Evolutionary conservation across 192 early-diverging fungal genomes (phyloP).

Genomic region (Anaeromyces robustus): DNA sequence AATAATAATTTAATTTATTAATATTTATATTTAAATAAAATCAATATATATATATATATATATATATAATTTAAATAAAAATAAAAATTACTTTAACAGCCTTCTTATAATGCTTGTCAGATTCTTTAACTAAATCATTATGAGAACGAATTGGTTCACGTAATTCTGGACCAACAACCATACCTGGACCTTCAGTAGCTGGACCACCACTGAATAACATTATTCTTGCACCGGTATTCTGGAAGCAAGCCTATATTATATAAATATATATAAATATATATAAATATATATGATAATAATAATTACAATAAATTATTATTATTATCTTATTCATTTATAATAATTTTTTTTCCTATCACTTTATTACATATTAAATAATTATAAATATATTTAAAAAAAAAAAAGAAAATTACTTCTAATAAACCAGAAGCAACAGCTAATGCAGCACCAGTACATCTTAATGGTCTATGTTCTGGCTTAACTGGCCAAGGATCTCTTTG

Average conservation of each 20-base stretch:
- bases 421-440: constrained; percentile 81
- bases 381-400: neutral
- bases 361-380: too few relatives aligned
- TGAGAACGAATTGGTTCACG: constrained; percentile 93
- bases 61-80: too few relatives aligned
- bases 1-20: neutral
- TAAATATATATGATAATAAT: too few relatives aligned
- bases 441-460: constrained; percentile 89
- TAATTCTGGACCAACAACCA: constrained; percentile 83
- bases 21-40: neutral
- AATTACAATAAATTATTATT: too few relatives aligned
- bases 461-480: constrained; percentile 68
- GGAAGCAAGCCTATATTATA: constrained; percentile 52
- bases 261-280: neutral
- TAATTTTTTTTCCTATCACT: too few relatives aligned
- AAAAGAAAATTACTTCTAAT: constrained; percentile 43
- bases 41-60: neutral
- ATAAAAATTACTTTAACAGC: constrained; percentile 53
- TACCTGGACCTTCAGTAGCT: constrained; percentile 85
- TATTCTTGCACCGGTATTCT: constrained; percentile 78
- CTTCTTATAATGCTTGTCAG: constrained; percentile 82
- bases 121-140: constrained; percentile 94
- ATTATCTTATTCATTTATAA: too few relatives aligned
- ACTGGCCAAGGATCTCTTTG: constrained; percentile 98
- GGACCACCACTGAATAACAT: constrained; percentile 90